These are phyloP conservation scores for Sodiomyces alkalinus DNA, from an alignment of 2,329 filamentous ascomycete genomes.

Conservation along the genomic window DNA sequence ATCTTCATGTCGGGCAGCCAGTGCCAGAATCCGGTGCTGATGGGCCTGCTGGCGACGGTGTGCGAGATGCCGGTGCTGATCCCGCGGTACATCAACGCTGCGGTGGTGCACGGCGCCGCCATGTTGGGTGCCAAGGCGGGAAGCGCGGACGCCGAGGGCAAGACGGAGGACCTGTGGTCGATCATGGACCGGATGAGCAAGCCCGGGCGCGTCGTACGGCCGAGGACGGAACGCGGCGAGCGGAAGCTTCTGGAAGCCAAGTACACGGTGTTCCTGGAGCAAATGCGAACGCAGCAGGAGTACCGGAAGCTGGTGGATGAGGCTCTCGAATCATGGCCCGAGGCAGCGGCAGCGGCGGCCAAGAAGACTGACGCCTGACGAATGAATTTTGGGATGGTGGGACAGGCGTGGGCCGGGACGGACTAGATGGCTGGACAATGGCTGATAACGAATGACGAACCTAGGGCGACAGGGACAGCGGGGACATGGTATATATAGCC, in stretches of 20 bases:
- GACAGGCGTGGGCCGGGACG: too few species aligned
- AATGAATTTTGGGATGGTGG: too few species aligned
- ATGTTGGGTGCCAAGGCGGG: conserved; percentile 98
- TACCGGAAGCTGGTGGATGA: conserved; percentile 71
- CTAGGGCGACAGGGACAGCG: too few species aligned
- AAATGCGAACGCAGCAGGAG: conserved; percentile 70
- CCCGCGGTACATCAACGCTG: conserved; percentile 84
- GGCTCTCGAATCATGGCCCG: conserved; percentile 22
- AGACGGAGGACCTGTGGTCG: conserved; percentile 78
- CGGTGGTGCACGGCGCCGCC: conserved; percentile 92
- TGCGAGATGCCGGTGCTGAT: conserved; percentile 90
- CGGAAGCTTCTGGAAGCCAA: conserved; percentile 73
- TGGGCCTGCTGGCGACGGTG: conserved; percentile 78
- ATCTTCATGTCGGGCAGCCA: conserved; percentile 99
- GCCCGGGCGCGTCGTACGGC: conserved; percentile 69
- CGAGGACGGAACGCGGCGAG: conserved; percentile 55
- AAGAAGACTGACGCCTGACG: too few species aligned
- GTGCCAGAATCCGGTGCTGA: conserved; percentile 88
- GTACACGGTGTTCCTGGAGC: conserved; percentile 91
- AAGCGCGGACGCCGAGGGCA: conserved; percentile 59
- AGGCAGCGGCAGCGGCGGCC: too few species aligned
- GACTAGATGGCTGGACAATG: too few species aligned
- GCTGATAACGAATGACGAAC: too few species aligned
- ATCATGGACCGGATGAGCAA: conserved; percentile 99
- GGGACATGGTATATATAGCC: too few species aligned